Evolutionary conservation across 2,329 filamentous ascomycete genomes (phyloP), one percentile per base, ranked within the genome.

Genomic region (Clonostachys rhizophaga): DNA sequence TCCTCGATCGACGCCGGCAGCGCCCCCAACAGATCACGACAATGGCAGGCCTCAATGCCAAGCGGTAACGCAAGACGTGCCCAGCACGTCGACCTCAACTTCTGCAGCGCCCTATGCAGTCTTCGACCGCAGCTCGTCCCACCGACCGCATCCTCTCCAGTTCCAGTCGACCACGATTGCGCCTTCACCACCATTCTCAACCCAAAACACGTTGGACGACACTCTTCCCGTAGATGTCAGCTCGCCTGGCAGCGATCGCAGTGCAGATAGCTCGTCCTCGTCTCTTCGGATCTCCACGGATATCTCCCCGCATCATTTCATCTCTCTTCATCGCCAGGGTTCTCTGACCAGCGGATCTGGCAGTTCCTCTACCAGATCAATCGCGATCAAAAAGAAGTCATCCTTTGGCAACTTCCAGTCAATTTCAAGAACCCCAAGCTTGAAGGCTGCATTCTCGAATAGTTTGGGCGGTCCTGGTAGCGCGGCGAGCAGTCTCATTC

Each of bases 401-500:
- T 67, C 65, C 14, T 50, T 56, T 11, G 57, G 52, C 47, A 66
- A 56, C 42, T 60, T 81, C n/a, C 67, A 65, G 42, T 75, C 76
- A 6, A 59, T 83, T 16, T 78, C 78, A 18, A 71, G 81, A 54
- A 84, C 81, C 1, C 81, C 81, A 4, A 85, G 81, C 58, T 63
- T 84, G 50, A 83, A 83, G 57, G 72, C 77, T n/a, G 70, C 74
- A 42, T 63, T 81, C 16, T 64, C 70, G 41, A 72, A 69, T 57
- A 70, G 70, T 50, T 68, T 81, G 30, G 72, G 76, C 30, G 36
- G 36, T n/a, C 36, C 36, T n/a, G 60, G 65, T 14, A 83, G 79
- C 36, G 73, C 82, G 2, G 76, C 85, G 12, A 86, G 79, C 56
- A 90, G 86, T 5, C 71, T 77, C 33, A 74, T 86, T n/a, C 80